Conservation (phyloP, 2,329 filamentous ascomycete species). For the Fusarium udum region DNA sequence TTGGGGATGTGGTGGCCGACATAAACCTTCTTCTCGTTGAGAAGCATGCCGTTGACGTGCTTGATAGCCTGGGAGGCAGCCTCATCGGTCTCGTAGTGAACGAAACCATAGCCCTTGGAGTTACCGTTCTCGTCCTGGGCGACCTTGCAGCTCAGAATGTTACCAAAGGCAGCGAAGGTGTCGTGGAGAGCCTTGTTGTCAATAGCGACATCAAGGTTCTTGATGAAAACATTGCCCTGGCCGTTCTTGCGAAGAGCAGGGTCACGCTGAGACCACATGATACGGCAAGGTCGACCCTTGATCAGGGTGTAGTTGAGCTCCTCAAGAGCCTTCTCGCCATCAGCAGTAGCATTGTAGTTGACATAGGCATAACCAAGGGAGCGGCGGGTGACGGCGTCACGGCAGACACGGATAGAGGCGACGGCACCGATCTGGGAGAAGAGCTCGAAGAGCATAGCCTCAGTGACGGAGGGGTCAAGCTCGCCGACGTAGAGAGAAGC, state of each 20-base stretch:
- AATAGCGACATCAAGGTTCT: constrained; percentile 98
- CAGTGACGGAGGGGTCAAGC: constrained; percentile 96
- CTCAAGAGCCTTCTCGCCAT: constrained; percentile 98
- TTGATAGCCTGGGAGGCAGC: constrained; percentile 97
- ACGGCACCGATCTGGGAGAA: constrained; percentile 99
- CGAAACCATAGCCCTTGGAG: constrained; percentile 99
- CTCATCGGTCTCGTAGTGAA: constrained; percentile 99
- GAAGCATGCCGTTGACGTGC: constrained; percentile 98
- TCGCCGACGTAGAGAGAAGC: constrained; percentile 99
- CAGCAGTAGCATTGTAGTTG: constrained; percentile 98
- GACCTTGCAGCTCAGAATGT: constrained; percentile 99
- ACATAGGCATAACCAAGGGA: constrained; percentile 99
- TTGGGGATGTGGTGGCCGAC: constrained; percentile 99
- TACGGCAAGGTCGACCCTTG: constrained; percentile 98
- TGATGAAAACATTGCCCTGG: constrained; percentile 99
- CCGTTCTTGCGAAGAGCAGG: constrained; percentile 98
- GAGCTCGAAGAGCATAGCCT: constrained; percentile 99
- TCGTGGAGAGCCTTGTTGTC: constrained; percentile 99
- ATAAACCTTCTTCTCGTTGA: constrained; percentile 99
- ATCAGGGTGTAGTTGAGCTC: constrained; percentile 99
- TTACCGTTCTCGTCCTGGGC: constrained; percentile 95
- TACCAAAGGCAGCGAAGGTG: constrained; percentile 98
- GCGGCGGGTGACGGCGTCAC: constrained; percentile 97
- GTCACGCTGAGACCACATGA: constrained; percentile 99
- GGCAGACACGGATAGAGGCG: constrained; percentile 99